A percentile compares a stretch with the other conserved stretches of the same genome.
phyloP scores from a whole-genome alignment of 805 yeast species.

The Starmerella cellae region DNA sequence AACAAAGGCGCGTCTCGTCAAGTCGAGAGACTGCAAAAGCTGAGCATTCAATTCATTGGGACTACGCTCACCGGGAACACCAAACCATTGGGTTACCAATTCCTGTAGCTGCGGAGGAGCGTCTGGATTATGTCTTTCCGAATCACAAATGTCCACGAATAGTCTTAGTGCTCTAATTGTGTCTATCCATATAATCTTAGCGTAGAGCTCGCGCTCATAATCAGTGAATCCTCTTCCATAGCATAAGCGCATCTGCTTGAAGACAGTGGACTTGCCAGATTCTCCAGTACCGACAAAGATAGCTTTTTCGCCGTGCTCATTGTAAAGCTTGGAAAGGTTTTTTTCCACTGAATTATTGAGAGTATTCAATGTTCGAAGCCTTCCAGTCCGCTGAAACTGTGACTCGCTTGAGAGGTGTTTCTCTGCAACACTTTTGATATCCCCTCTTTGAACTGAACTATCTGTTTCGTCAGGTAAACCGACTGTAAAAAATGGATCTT shows the following conservation, averaged over 20 bases:
- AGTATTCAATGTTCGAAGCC: not conserved
- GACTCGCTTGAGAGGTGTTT: not conserved
- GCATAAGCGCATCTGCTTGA: slow-evolving; percentile 67
- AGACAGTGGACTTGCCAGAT: slow-evolving; percentile 66
- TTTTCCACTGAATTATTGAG: not conserved
- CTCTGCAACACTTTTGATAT: not conserved
- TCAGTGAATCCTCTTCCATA: slow-evolving; percentile 70
- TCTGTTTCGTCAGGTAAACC: too few species aligned
- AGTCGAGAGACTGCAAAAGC: slow-evolving; percentile 16
- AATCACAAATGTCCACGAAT: slow-evolving; percentile 37
- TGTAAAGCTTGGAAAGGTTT: not conserved
- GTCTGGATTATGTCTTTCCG: slow-evolving; percentile 4
- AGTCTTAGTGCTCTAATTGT: slow-evolving; percentile 72
- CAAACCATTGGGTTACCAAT: slow-evolving; percentile 9
- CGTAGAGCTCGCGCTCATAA: slow-evolving; percentile 65
- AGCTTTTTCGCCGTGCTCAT: slow-evolving; percentile 26
- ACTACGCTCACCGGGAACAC: slow-evolving; percentile 1
- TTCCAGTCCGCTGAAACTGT: not conserved
- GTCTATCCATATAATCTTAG: slow-evolving; percentile 88
- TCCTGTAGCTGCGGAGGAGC: slow-evolving; percentile 2
- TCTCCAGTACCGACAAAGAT: slow-evolving; percentile 76
- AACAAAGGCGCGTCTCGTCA: slow-evolving; percentile 28
- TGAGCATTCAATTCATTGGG: not conserved
- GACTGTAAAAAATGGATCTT: not conserved
- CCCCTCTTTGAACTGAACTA: not conserved